These are phyloP conservation scores for Phytophthora ramorum DNA, from an alignment of 352 stramenopile species.

Conservation along the genomic window DNA sequence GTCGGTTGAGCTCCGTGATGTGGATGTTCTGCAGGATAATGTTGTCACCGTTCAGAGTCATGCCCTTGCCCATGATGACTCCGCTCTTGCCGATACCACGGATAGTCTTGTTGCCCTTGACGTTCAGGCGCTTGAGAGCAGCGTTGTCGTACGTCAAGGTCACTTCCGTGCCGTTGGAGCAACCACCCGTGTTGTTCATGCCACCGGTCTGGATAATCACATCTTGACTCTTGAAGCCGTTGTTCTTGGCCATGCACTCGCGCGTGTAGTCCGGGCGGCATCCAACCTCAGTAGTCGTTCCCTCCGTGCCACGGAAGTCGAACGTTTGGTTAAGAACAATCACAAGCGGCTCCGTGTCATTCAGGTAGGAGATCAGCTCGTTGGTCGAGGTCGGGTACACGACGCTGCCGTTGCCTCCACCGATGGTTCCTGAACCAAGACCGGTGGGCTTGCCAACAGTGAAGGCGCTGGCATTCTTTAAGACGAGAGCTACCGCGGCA, in stretches of 20 bases:
- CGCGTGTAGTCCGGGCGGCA: conserved; percentile 40
- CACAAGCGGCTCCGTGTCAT: conserved; percentile 23
- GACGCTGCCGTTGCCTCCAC: conserved; percentile 24
- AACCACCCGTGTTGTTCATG: conserved; percentile 53
- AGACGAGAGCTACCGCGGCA: background rate
- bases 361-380: conserved; percentile 36
- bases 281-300: conserved; percentile 38
- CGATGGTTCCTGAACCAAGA: conserved; percentile 31
- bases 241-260: too few species aligned
- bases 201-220: conserved; percentile 44
- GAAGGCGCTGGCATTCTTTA: conserved; percentile 1
- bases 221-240: too few species aligned
- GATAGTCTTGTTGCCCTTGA: conserved; percentile 44
- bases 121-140: conserved; percentile 30
- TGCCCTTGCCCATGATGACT: conserved; percentile 42
- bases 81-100: conserved; percentile 38
- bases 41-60: conserved; percentile 33
- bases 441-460: conserved; percentile 21
- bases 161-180: conserved; percentile 33
- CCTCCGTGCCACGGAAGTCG: conserved; percentile 41
- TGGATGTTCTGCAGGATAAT: conserved; percentile 51
- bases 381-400: conserved; percentile 34
- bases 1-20: conserved; percentile 48
- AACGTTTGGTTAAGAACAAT: conserved; percentile 45
- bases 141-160: conserved; percentile 21